Evolutionary conservation across 148 eudicot genomes (phyloP), one percentile per base, ranked within the genome.

Genomic region (Nepenthes mirabilis): DNA sequence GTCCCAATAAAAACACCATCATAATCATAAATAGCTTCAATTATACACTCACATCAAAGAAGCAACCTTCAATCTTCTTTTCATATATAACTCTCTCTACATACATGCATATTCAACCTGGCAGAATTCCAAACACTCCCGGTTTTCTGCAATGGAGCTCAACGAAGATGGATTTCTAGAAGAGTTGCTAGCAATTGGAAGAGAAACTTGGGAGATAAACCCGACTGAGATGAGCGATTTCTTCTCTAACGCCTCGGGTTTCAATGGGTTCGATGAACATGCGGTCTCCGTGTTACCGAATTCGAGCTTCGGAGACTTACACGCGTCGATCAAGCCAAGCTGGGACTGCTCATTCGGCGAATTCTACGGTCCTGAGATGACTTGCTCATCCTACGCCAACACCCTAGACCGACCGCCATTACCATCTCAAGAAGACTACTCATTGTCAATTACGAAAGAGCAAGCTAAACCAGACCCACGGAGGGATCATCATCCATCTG

Each of bases 151-250:
- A 37, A 83, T 80, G 86, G 86, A 86, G 72, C 71, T 69, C 13
- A 77, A 68, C 62, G 79, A 77, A 56, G 73, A 75, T 74, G 84
- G 78, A 14, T 83, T 87, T 68, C 64, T 87, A 62, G 85, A 87
- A 49, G 95, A 83, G 59, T 63, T 87, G 49, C 62, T 87, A 49
- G 77, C 74, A 45, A 58, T 80, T 33, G 78, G 79, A 62, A 72
- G 71, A 71, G 72, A 76, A 48, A 66, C 79, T 51, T 75, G 72
- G 75, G 79, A 75, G 9, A 11, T 64, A 13, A 51, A 40, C 43
- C 65, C 71, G 48, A 1, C 67, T 37, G 76, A 65, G 65, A 64
- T 79, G 64, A 71, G 53, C 58, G 67, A 56, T 23, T 70, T 74
- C 40, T 74, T 76, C 59, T 67, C 71, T 34, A 68, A 40, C 72